Base-by-base conservation (phyloP, 257 asterid species). In the Solanum virginianum region DNA sequence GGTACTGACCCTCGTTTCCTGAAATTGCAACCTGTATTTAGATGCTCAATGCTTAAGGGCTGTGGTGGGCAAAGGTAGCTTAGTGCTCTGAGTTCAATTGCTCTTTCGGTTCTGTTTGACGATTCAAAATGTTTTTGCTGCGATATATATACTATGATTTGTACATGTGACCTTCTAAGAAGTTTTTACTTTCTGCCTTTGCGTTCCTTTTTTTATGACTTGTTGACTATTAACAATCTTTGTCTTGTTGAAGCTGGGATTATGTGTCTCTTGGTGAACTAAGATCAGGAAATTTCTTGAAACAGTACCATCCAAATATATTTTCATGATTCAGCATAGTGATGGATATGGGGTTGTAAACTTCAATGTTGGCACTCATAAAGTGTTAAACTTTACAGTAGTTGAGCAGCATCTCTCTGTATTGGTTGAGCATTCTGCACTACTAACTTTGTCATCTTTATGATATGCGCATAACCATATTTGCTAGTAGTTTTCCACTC, bases 1-100 rank as follows among this genome's bases (percentile, higher is more conserved):
- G 90, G 85, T 56, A 90, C 90, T 88, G 98, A 94, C 92, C 98
- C 99, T n/a, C 98, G 98, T 80, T 97, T 97, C 90, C 81, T 97
- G 86, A 92, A 93, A 86, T 79, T 97, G 94, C 87, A 84, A 77
- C 99, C 99, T 22, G 97, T 97, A 75, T 95, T 97, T 88, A 97
- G 92, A 90, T 97, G 98, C 89, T 92, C 98, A 26, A 88, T 83
- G 85, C 86, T 95, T 68, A 93, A 91, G 82, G 88, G 90, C 36
- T 94, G 98, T 83, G 91, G 92, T 87, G 92, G 93, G 87, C 97
- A 91, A 88, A 95, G 98, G 98, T 97, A 90, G 55, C 60, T 82
- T 85, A 62, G 55, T 49, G 62, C 62, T 75, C 45, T 24, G 57
- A 77, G 47, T 51, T 51, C 63, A 15, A 29, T 53, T 79, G 24